Evolutionary conservation across 2,329 filamentous ascomycete species (phyloP), one percentile per base, ranked within the genome.

Genomic region (Daldinia sp.): DNA sequence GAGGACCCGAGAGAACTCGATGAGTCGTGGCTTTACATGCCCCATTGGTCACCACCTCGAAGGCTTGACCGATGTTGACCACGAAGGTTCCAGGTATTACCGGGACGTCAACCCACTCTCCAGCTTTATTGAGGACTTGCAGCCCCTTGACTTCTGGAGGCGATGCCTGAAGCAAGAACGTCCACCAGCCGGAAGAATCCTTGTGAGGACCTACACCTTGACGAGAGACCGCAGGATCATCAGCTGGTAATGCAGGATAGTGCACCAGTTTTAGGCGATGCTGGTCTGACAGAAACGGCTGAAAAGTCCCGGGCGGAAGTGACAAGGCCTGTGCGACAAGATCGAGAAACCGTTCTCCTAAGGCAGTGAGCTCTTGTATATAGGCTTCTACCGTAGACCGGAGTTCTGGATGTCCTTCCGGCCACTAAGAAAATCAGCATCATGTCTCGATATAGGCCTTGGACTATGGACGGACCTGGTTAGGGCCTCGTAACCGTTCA

Each of bases 121-220:
- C 85, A 0, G 74, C 73, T 44, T 81, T 79, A 65, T 84, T 84
- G 15, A 89, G 81, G 0, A 84, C 85, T 72, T 88, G 84, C 0
- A 88, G 78, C 0, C 86, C 84, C 42, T 81, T 75, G 1, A 84
- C 79, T 9, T 82, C 78, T 3, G 86, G 83, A 2, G 84, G 82
- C 0, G 85, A 87, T 6, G 87, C 85, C 74, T 90, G 89, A 1
- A 88, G 83, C 3, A 90, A 82, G 68, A 90, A 90, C 0, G 88
- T 90, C 80, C 88, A 87, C 87, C 87, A 90, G 3, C 88, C 88
- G 0, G 87, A 89, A 0, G 85, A 89, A 74, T 89, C 87, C 72
- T 89, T 89, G 78, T 90, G 88, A 0, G 88, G 84, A 0, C 88
- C 88, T 1, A 90, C 87, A 0, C 88, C 88, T 77, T 89, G 87